Percentiles rank a stretch among this genome's conserved stretches.
Conservation (phyloP, 768 basidiomycete species). For the Mycena belliarum region DNA sequence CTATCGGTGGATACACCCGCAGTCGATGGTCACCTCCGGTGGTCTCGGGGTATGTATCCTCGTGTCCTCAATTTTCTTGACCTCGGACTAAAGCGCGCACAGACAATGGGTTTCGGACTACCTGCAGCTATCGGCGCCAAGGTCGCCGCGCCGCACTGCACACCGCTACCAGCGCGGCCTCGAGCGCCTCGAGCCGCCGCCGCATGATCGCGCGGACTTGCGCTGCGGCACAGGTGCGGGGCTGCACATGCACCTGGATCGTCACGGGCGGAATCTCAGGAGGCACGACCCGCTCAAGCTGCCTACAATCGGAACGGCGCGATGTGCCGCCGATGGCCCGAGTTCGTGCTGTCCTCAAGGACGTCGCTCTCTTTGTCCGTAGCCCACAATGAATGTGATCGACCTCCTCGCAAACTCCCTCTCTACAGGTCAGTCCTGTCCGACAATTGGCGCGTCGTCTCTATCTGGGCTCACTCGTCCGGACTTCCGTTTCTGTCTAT, state of each 20-base stretch:
- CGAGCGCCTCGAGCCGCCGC: too few relatives aligned
- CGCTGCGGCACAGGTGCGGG: too few relatives aligned
- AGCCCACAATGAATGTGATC: conserved; percentile 77
- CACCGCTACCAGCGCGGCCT: too few relatives aligned
- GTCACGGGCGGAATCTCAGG: too few relatives aligned
- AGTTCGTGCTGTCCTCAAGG: not conserved
- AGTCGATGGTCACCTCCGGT: conserved; percentile 89
- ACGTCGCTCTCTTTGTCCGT: conserved; percentile 10
- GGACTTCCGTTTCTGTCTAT: conserved; percentile 23
- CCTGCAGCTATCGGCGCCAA: conserved; percentile 96
- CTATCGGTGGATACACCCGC: conserved; percentile 87
- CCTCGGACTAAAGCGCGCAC: not conserved
- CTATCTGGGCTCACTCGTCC: conserved; percentile 25
- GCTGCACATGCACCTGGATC: too few relatives aligned
- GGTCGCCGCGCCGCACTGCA: conserved; percentile 87
- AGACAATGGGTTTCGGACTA: conserved; percentile 99
- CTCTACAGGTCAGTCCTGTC: conserved; percentile 70
- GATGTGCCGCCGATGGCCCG: too few relatives aligned
- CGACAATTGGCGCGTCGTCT: conserved; percentile 32
- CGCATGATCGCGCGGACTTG: too few relatives aligned
- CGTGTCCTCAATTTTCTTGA: conserved; percentile 10
- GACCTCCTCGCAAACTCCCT: conserved; percentile 92
- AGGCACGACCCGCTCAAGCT: too few relatives aligned
- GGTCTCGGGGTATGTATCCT: conserved; percentile 85
- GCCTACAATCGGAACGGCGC: too few relatives aligned